Evolutionary conservation across 1,284 basidiomycete species (phyloP), one percentile per base, ranked within the genome.

Genomic region (Serendipita sp.): DNA sequence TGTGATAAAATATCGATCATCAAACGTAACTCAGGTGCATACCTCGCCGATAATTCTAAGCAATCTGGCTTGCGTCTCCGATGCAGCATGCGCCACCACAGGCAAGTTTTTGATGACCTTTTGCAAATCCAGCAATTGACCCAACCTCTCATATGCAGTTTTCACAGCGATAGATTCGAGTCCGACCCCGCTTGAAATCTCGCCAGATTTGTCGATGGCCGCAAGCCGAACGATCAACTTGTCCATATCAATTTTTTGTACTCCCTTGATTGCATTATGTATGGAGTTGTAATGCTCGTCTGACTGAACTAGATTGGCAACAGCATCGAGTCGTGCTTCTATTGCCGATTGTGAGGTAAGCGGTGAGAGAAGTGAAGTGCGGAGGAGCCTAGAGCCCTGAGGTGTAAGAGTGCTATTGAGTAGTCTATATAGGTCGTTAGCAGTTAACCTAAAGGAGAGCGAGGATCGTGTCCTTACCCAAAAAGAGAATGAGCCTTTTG

Each of bases 191-290:
- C 79, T 81, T 0, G 82, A 76, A 26, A 91, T 78, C 87, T 88
- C 67, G 1, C 61, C 35, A 29, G 29, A 42, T 3, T 13, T 22
- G 41, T 34, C 43, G 17, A 34, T 29, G 13, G 34, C 60, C 32
- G 63, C 38, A 12, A 22, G 32, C 32, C 12, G 34, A 29, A 81
- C 80, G 38, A 94, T 88, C 3, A 96, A 76, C 70, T 89, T 93
- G 72, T 97, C 94, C 30, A 94, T 79, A 69, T 97, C 93, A 69
- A 89, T 78, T 72, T 88, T 89, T 67, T 84, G 83, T 45, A 91
- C 74, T 2, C 77, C 72, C 69, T 83, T 87, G 60, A 95, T 76
- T 1, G 82, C 85, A 65, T 84, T 80, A 63, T 82, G 81, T 53
- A 91, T 76, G 17, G 82, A 80, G 1, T 77, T 82, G 70, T 88